Evolutionary conservation across 176 grass and related monocot genomes (phyloP), one percentile per base, ranked within the genome.

Genomic region (Stipa capillata): DNA sequence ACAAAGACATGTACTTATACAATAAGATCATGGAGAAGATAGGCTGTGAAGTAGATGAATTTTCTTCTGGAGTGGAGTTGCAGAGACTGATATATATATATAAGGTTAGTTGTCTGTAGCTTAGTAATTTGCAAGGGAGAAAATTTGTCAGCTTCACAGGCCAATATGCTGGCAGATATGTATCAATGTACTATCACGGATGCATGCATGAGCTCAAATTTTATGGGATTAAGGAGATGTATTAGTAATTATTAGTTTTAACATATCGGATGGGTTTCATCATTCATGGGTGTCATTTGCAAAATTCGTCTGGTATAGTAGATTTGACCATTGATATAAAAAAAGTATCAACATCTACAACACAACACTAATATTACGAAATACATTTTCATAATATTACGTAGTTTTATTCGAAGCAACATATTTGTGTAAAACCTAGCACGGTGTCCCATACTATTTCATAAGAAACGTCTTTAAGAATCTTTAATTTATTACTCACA

Each of bases 81-180:
- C 69, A 65, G 41, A 76, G 69, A 80, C 23, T 43, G 62, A 6
- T 62, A 23, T 37, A 16, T 13, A 20, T 13, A 43, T 45, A 53
- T 18, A 36, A 59, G 36, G 17, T 58, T 70, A 40, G 24, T 72
- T 42, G 20, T 43, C 64, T 58, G 73, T 33, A 86, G 67, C 51
- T 56, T 69, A 37, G 51, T 39, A 34, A 68, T 56, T 67, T 74
- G 25, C 50, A 68, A 84, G 52, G 91, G 86, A 91, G 91, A 81
- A 97, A 93, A 97, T 97, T 97, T 93, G 43, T 76, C 94, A 74
- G 75, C 94, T 97, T 97, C 94, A 97, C 78, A 78, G 59, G 11
- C 87, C 81, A 54, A 69, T 34, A 78, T 49, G 55, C 18, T 32
- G 51, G 61, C 86, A 88, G 45, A 71, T 52, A 48, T 77, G 60